phyloP scores from a whole-genome alignment of 768 basidiomycete genomes.

The Hericium alpestre region DNA sequence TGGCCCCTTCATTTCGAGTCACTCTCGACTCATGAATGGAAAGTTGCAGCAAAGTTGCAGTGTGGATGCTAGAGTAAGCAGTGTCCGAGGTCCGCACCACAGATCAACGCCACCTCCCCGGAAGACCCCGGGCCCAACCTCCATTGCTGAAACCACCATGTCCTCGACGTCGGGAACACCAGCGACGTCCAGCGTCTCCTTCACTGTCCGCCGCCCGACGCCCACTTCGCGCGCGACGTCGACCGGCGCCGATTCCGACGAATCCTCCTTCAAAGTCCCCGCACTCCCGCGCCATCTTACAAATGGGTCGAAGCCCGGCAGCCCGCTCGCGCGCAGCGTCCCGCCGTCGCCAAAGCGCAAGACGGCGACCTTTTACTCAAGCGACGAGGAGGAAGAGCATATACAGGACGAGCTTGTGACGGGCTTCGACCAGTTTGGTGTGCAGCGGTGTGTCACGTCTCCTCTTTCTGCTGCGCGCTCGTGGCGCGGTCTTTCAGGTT shows the following conservation, averaged over 20 bases:
- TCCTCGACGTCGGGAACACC: conserved; percentile 3
- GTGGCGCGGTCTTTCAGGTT: conserved; percentile 26
- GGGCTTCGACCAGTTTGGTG: conserved; percentile 61
- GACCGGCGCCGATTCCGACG: conserved; percentile 53
- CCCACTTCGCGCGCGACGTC: conserved; percentile 55
- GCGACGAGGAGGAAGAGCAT: conserved; percentile 34
- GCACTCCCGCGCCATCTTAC: conserved; percentile 49
- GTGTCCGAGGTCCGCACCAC: background rate
- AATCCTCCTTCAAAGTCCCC: conserved; percentile 42
- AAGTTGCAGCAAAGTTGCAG: too few species aligned
- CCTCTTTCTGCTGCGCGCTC: background rate
- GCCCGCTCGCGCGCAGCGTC: conserved; percentile 43
- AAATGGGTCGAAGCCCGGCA: conserved; percentile 33
- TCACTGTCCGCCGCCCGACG: conserved; percentile 75
- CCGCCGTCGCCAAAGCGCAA: conserved; percentile 34
- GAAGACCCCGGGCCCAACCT: background rate
- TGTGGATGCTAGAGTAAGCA: background rate
- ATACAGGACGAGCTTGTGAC: conserved; percentile 59
- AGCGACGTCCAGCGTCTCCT: conserved; percentile 43
- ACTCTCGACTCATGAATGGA: too few species aligned
- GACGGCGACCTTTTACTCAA: conserved; percentile 37
- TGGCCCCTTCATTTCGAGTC: too few species aligned
- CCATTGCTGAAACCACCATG: background rate
- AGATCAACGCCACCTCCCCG: background rate
- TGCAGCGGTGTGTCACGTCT: conserved; percentile 68